Base-by-base conservation (phyloP, 306 rosid species). In the Alnus glutinosa region DNA sequence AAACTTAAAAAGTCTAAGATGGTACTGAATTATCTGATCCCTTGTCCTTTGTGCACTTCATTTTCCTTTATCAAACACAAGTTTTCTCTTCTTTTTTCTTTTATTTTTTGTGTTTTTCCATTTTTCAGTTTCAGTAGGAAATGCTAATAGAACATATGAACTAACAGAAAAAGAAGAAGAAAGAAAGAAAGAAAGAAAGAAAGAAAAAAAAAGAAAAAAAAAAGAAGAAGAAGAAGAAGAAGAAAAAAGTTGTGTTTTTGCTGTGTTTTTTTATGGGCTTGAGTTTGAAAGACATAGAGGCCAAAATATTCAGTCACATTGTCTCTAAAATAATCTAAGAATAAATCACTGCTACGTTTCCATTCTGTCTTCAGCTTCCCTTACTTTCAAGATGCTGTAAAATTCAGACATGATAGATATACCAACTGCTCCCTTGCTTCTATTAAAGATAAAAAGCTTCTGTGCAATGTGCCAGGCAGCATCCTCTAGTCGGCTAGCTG, bases 381-480 rank as follows among this genome's bases (percentile, higher is more conserved):
- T 1, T 32, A 66, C 7, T 36, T 7, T 36, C 16, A 30, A 66
- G 28, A 15, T 66, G 48, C 23, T 37, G 11, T 37, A 66, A 66
- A 36, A 44, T 66, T 73, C 46, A 58, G 19, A 13, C 9, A 71
- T n/a, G 59, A 37, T 71, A 28, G 30, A 63, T 15, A 28, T 66
- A 55, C 28, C 36, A 67, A 51, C 63, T 79, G 55, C 32, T 13
- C 71, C 68, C 39, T 23, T 23, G 28, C 28, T 37, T 77, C 32
- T 79, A 74, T 70, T 36, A 78, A 52, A 66, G 36, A 57, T 72
- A 62, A 54, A 73, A 44, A 79, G 34, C 28, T 61, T 72, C 72
- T 7, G 23, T 82, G 78, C 75, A 18, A 34, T 77, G 75, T 78
- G 75, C 34, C 73, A 94, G 97, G 86, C 77, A 70, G 81, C 88